A percentile compares a stretch with the other conserved stretches of the same genome.
These are phyloP conservation scores for Sisymbrium altissimum DNA, from an alignment of 345 rosid species.

Conservation along the genomic window DNA sequence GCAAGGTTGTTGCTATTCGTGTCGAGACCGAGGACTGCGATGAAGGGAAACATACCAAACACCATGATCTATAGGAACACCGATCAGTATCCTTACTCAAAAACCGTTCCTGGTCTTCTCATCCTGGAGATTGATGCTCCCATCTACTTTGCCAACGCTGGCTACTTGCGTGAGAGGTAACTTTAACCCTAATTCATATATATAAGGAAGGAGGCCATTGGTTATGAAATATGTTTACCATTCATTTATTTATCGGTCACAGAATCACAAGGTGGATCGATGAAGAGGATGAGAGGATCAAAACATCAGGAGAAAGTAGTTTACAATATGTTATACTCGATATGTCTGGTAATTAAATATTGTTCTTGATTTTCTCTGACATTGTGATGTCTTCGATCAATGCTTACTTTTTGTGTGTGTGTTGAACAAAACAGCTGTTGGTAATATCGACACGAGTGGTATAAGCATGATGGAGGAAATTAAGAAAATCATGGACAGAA, in stretches of 20 bases:
- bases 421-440: conserved; percentile 50
- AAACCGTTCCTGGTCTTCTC: conserved; percentile 63
- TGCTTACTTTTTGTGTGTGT: background rate
- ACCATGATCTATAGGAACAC: conserved; percentile 67
- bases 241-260: background rate
- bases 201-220: background rate
- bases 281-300: conserved; percentile 74
- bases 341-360: conserved; percentile 51
- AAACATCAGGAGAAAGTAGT: conserved; percentile 51
- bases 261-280: conserved; percentile 88
- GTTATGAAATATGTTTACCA: background rate
- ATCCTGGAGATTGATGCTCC: conserved; percentile 86
- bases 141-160: conserved; percentile 79
- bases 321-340: conserved; percentile 75
- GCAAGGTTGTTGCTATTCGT: conserved; percentile 63
- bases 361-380: background rate
- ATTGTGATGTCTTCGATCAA: background rate
- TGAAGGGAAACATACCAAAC: conserved; percentile 81
- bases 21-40: conserved; percentile 73
- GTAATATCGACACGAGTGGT: conserved; percentile 93
- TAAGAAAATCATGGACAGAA: conserved; percentile 52
- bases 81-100: conserved; percentile 72
- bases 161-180: conserved; percentile 92
- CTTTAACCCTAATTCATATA: background rate
- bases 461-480: conserved; percentile 88